A percentile compares a stretch with the other conserved stretches of the same genome.
Evolutionary conservation across 768 basidiomycete species (phyloP).

Genomic region (Xerocomus brunneocitrinus): DNA sequence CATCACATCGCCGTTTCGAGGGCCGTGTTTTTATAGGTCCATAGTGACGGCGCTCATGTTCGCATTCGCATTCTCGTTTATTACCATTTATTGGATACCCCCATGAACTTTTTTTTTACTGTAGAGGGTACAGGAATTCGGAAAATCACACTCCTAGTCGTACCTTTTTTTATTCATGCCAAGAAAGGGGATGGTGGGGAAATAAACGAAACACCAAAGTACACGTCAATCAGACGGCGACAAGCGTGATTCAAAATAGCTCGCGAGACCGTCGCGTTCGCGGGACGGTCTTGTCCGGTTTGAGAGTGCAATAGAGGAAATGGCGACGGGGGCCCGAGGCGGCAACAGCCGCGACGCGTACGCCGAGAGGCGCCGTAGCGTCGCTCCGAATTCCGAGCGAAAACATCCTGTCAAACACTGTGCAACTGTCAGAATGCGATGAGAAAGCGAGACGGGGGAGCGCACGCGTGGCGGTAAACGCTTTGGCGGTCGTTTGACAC

Average conservation of each 20-base stretch:
- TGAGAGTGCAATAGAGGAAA: constrained; percentile 78
- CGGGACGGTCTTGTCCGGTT: constrained; percentile 46
- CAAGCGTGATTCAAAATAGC: constrained; percentile 10
- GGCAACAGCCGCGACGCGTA: constrained; percentile 60
- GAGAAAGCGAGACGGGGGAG: neutral
- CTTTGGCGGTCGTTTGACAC: constrained; percentile 87
- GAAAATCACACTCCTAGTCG: constrained; percentile 18
- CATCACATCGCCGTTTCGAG: neutral
- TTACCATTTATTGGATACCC: neutral
- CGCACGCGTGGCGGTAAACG: constrained; percentile 73
- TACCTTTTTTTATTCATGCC: neutral
- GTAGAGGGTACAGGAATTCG: constrained; percentile 7
- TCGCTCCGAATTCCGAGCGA: constrained; percentile 76
- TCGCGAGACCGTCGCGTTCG: constrained; percentile 47
- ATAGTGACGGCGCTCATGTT: neutral
- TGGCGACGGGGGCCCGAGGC: constrained; percentile 75
- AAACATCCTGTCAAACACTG: constrained; percentile 92
- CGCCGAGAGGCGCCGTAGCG: constrained; percentile 55
- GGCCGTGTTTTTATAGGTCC: neutral
- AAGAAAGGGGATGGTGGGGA: neutral
- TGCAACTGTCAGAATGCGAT: neutral
- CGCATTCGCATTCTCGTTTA: neutral
- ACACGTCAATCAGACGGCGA: neutral
- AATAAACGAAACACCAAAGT: neutral
- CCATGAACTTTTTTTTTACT: neutral